Conservation (phyloP, 495 filamentous ascomycete genomes). For the Aspergillus sparsus region DNA sequence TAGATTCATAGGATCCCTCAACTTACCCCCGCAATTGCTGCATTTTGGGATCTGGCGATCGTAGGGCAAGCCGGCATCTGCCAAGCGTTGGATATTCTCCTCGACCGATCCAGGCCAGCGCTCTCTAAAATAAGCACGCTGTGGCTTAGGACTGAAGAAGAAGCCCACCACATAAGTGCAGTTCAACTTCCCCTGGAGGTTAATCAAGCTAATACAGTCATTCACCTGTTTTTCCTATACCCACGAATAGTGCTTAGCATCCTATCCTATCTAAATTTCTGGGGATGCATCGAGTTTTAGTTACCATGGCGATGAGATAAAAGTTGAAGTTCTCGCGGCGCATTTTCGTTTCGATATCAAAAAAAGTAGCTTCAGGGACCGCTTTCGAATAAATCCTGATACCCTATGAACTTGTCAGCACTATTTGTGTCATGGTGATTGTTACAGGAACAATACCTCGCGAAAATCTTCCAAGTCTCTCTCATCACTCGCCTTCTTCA, state of each 20-base stretch:
- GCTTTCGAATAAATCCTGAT: constrained; percentile 76
- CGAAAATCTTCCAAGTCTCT: constrained; percentile 75
- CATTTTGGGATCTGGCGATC: constrained; percentile 69
- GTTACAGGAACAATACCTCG: constrained; percentile 43
- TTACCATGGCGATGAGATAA: constrained; percentile 72
- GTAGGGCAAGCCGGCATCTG: constrained; percentile 68
- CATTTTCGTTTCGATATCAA: constrained; percentile 73
- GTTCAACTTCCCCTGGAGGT: constrained; percentile 77
- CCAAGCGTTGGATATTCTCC: constrained; percentile 74
- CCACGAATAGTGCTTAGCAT: constrained; percentile 1
- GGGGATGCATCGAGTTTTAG: not conserved
- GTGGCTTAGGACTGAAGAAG: constrained; percentile 62
- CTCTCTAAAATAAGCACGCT: constrained; percentile 58
- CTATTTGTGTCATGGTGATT: not conserved
- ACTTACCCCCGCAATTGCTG: constrained; percentile 63
- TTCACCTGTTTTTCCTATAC: constrained; percentile 56
- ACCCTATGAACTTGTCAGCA: constrained; percentile 41
- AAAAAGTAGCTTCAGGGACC: constrained; percentile 62
- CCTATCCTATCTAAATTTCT: not conserved
- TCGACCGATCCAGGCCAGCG: constrained; percentile 65
- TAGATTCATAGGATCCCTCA: not conserved
- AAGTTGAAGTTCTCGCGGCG: constrained; percentile 61
- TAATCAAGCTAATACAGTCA: constrained; percentile 70
- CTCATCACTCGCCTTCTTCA: constrained; percentile 62
- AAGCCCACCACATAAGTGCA: constrained; percentile 75